These are phyloP conservation scores for Garcia nutans DNA, from an alignment of 345 rosid species.

Conservation along the genomic window DNA sequence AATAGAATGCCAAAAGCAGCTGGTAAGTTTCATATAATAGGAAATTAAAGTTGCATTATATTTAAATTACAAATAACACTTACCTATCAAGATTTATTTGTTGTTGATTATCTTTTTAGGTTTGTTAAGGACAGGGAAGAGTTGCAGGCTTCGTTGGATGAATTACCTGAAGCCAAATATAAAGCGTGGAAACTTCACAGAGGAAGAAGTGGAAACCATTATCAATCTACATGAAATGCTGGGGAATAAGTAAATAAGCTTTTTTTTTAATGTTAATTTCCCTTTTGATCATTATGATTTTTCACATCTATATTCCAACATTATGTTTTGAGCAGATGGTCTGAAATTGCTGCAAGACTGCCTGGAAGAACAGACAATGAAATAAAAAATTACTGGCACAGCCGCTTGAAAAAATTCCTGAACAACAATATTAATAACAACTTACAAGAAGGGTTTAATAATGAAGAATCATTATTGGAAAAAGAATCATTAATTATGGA, in stretches of 20 bases:
- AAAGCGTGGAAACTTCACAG: conserved; percentile 54
- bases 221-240: conserved; percentile 38
- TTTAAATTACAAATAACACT: no score
- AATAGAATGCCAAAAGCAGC: conserved; percentile 39
- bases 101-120: conserved; percentile 32
- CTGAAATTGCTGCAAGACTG: conserved; percentile 32
- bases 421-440: background rate
- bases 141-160: conserved; percentile 73
- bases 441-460: background rate
- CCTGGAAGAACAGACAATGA: conserved; percentile 41
- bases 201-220: conserved; percentile 48
- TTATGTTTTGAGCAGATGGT: conserved; percentile 29
- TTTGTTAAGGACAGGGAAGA: conserved; percentile 56
- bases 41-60: no score
- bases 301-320: no score
- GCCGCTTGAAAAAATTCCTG: background rate
- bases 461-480: no score
- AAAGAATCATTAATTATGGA: no score
- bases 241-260: conserved; percentile 44
- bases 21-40: conserved; percentile 18
- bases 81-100: no score
- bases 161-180: conserved; percentile 58
- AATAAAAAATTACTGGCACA: conserved; percentile 40
- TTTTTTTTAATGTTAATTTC: no score
- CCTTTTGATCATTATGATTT: no score